Evolutionary conservation across 2,329 filamentous ascomycete genomes (phyloP), one percentile per base, ranked within the genome.

Genomic region (Calonectria crousiana): DNA sequence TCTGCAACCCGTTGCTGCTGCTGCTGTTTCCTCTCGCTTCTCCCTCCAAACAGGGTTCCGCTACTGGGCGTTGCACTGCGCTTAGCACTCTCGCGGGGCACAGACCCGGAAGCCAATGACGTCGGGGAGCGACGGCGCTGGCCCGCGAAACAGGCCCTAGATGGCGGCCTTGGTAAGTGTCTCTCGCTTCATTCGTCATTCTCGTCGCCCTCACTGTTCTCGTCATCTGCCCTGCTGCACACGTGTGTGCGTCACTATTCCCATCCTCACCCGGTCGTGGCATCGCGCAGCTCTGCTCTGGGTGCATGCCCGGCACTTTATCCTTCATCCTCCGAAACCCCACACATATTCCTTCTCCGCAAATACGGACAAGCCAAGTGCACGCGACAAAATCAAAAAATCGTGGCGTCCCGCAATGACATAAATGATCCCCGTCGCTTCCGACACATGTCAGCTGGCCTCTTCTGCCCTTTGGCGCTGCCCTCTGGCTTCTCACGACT

Each of bases 141-240:
- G 71, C 73, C 65, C 65, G 71, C 78, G 75, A 68, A 76, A 77
- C 78, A 75, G 76, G 72, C 73, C 71, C 60, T 82, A 78, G 73
- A 84, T 84, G 83, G 83, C 83, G 77, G 83, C 83, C 70, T 79
- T 84, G 79, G 83, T 84, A 76, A 84, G 83, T 80, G 18, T 23
- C 44, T 13, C n/a, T 47, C n/a, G 44, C 44, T 47, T 23, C n/a
- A 47, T 36, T 26, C 9, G 32, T 71, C 20, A 41, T 51, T 66
- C 32, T 32, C 52, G 47, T 47, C 44, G 44, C 44, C 44, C 44
- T 47, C 44, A 5, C n/a, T 10, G 18, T 47, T 47, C 44, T 30
- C 11, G 58, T 53, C 51, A 20, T 69, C 64, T 66, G 20, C 65
- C 56, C 14, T 32, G 53, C 52, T 65, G 56, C 38, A 58, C 49